Percentiles rank a stretch among this genome's conserved stretches.
These are phyloP conservation scores for Candida mattraensis DNA, from an alignment of 805 yeast species.

Conservation along the genomic window DNA sequence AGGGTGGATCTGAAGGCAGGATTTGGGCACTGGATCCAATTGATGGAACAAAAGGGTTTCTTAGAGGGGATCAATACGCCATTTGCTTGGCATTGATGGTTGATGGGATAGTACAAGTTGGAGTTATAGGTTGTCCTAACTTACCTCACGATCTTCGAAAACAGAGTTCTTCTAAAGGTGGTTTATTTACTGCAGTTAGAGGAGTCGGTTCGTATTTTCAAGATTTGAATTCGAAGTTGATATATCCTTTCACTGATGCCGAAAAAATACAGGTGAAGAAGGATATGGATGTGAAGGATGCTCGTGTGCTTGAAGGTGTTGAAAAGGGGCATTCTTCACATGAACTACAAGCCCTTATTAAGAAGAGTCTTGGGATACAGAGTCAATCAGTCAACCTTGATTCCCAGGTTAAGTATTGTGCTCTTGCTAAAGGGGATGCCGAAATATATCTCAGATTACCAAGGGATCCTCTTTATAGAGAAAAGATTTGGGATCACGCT, in stretches of 20 bases:
- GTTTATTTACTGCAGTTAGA: slow-evolving; percentile 67
- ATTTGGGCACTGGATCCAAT: slow-evolving; percentile 98
- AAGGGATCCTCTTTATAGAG: slow-evolving; percentile 69
- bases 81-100: slow-evolving; percentile 89
- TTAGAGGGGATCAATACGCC: slow-evolving; percentile 95
- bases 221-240: slow-evolving; percentile 38
- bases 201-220: slow-evolving; percentile 67
- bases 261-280: slow-evolving; percentile 52
- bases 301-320: slow-evolving; percentile 86
- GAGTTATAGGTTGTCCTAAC: slow-evolving; percentile 97
- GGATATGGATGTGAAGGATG: slow-evolving; percentile 43
- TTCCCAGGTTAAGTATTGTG: slow-evolving; percentile 95
- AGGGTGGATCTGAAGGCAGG: slow-evolving; percentile 78
- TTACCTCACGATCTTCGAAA: slow-evolving; percentile 52
- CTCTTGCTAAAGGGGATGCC: slow-evolving; percentile 86
- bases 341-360: slow-evolving; percentile 77
- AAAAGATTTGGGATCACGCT: slow-evolving; percentile 99
- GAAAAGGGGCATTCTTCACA: slow-evolving; percentile 95
- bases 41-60: slow-evolving; percentile 96
- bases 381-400: slow-evolving; percentile 71
- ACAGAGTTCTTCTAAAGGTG: slow-evolving; percentile 53
- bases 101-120: slow-evolving; percentile 81
- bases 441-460: slow-evolving; percentile 92
- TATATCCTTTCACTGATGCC: slow-evolving; percentile 36
- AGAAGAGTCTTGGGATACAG: slow-evolving; percentile 58